Evolutionary conservation across 768 basidiomycete genomes (phyloP), one percentile per base, ranked within the genome.

Genomic region (Psilocybe tampanensis): DNA sequence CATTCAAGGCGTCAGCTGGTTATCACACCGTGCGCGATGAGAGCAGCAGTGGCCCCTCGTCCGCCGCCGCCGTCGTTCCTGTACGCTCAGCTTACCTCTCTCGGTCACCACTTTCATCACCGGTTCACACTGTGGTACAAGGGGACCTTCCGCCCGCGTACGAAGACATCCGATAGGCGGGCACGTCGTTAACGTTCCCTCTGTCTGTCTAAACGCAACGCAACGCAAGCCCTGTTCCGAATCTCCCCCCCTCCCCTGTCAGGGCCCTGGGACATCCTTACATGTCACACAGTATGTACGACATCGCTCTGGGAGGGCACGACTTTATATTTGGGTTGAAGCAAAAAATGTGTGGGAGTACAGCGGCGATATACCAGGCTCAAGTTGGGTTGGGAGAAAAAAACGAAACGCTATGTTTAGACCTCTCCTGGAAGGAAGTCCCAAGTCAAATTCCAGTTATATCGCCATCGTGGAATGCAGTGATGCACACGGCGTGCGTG

Each of bases 141-240:
- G 45, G 21, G 39, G 53, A 55, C 39, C 32, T 55, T 12, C 54
- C 54, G 17, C 54, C 54, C 5, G 54, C 54, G 13, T 55, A 55
- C 23, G 54, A 55, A 13, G 44, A 55, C 22, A 21, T 55, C 33
- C 54, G 54, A 44, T 55, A 47, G 54, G 42, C 26, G 43, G 43
- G 18, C n/a, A n/a, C 26, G 15, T 24, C 44, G 44, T 12, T 22
- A 21, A 23, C 17, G 15, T 24, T 12, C 19, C 18, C 17, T 24
- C 15, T 47, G 22, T 17, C n/a, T 47, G n/a, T 29, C 44, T n/a
- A 4, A 19, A 6, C 11, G n/a, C n/a, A n/a, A n/a, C n/a, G n/a
- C n/a, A n/a, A n/a, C n/a, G n/a, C n/a, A n/a, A n/a, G n/a, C n/a
- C n/a, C n/a, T n/a, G n/a, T n/a, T n/a, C n/a, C 50, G 17, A 39